Evolutionary conservation across 371 early-diverging fungal genomes (phyloP), one percentile per base, ranked within the genome.

Genomic region (Caulochytrium protostelioides): DNA sequence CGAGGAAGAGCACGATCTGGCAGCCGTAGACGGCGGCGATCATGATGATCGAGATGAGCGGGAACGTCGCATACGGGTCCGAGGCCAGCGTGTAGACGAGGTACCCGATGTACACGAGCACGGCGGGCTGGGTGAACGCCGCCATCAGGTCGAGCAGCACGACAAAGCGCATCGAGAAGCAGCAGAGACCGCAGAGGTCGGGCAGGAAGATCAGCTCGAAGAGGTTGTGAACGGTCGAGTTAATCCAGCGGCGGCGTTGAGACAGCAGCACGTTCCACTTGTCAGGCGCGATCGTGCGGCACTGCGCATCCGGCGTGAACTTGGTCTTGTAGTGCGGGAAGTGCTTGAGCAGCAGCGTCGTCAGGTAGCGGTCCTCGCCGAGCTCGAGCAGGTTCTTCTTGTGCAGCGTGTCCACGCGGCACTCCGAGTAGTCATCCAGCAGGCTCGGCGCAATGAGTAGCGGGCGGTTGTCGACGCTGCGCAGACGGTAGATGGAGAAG

Each of bases 291-390:
- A 76, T 75, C n/a, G 99, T 98, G 50, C 70, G 69, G 51, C 97
- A 95, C 46, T 78, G 72, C 5, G 99, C 99, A 38, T 83, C 77
- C 1, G 91, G 72, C 3, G 86, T 81, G 55, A 98, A 99, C 35
- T 85, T 83, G 59, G 85, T 82, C 59, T 92, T 92, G 65, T 82
- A 77, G 53, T 83, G 78, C 33, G 97, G 92, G 65, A 97, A 98
- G 47, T 92, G 79, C 57, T 98, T 98, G 44, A 99, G 63, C 68
- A 98, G 81, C 17, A 99, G 65, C 64, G 35, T 35, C 62, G 65
- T 59, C 17, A 68, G 37, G 43, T 57, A 68, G 16, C 44, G 35
- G 25, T 43, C 68, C 43, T 68, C 68, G 16, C 68, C 68, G 3
- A 68, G 46, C 21, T 56, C 42, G 7, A 63, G 37, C 21, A 68